Conservation (phyloP, 2,329 filamentous ascomycete species). For the Aaosphaeria arxii region DNA sequence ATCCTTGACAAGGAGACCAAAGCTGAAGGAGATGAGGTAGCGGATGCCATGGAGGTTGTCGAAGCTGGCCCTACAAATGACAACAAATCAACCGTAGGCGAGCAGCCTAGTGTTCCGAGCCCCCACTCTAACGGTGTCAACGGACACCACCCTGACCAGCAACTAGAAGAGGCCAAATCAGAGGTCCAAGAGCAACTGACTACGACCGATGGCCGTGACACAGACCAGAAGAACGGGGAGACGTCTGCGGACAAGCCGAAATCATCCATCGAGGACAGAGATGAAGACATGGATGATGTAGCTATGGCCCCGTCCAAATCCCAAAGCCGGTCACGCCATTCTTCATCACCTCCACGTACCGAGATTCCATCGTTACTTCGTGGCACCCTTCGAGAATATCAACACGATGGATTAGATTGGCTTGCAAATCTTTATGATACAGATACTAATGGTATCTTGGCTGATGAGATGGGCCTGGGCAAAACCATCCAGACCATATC, state of each 20-base stretch:
- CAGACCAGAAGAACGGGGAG: conserved; percentile 12
- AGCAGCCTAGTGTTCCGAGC: not conserved
- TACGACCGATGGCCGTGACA: conserved; percentile 1
- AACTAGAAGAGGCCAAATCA: not conserved
- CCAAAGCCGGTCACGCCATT: conserved; percentile 20
- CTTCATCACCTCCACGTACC: conserved; percentile 28
- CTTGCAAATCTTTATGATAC: conserved; percentile 88
- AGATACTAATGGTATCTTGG: conserved; percentile 91
- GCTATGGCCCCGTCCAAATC: conserved; percentile 12
- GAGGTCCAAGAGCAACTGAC: not conserved
- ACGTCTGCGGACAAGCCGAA: not conserved
- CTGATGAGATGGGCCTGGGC: conserved; percentile 97
- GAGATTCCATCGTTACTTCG: conserved; percentile 63
- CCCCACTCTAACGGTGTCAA: conserved; percentile 11
- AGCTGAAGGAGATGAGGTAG: conserved; percentile 9
- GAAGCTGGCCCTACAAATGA: conserved; percentile 23
- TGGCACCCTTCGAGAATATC: conserved; percentile 89
- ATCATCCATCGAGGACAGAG: conserved; percentile 12
- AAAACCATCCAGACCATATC: conserved; percentile 99
- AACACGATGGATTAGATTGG: conserved; percentile 97
- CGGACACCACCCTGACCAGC: conserved; percentile 37
- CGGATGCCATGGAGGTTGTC: conserved; percentile 32
- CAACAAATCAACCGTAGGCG: not conserved
- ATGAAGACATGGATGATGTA: conserved; percentile 13
- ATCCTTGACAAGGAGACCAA: conserved; percentile 6